Evolutionary conservation across 73 alveolate genomes (phyloP).

Genomic region (Paramecium primaurelia): DNA sequence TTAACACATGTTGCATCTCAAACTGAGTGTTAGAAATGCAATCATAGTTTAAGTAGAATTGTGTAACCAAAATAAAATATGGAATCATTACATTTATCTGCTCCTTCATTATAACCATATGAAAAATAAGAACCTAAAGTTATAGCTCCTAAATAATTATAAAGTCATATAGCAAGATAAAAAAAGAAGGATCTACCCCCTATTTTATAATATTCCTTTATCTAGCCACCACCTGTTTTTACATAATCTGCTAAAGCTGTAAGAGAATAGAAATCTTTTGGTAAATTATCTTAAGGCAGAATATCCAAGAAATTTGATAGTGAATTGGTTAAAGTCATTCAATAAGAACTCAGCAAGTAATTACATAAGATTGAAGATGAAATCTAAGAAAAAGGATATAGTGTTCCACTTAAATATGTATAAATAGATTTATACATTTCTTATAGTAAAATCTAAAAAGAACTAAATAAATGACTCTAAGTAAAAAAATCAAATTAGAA

Average conservation of each 20-base stretch:
- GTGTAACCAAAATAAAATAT: background rate
- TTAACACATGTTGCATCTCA: conserved; percentile 7
- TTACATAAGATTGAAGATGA: background rate
- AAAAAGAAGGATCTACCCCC: conserved; percentile 12
- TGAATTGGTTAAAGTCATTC: conserved; percentile 25
- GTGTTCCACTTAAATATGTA: conserved; percentile 10
- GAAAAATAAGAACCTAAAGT: background rate
- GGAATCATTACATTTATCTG: background rate
- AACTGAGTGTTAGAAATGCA: conserved; percentile 27
- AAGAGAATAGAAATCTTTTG: background rate
- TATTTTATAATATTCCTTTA: background rate
- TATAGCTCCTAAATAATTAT: background rate
- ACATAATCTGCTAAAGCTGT: background rate
- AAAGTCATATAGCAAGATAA: background rate
- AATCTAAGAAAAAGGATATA: background rate
- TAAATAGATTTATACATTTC: background rate
- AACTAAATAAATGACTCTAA: background rate
- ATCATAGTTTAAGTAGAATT: background rate
- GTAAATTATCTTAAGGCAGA: background rate
- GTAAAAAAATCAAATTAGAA: background rate
- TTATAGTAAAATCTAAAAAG: conserved; percentile 29
- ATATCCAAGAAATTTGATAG: background rate
- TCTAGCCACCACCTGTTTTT: background rate
- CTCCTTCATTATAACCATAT: background rate
- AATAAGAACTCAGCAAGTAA: background rate